These are phyloP conservation scores for Ophiocytium majus DNA, from an alignment of 352 stramenopile species.

Conservation along the genomic window DNA sequence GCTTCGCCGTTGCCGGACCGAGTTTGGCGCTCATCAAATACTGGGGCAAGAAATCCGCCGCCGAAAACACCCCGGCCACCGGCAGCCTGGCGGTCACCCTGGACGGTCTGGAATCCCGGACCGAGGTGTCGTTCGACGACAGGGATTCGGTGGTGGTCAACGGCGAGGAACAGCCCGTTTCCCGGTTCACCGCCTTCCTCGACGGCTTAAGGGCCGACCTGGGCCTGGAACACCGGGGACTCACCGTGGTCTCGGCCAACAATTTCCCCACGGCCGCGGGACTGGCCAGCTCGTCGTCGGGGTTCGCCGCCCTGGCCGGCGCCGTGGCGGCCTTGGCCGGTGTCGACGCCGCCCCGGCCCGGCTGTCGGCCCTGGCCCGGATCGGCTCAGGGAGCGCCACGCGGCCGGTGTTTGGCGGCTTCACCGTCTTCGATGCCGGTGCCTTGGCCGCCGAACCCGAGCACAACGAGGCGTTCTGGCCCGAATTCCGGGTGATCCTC, in stretches of 20 bases:
- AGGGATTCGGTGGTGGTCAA: not conserved
- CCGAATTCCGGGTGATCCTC: not conserved
- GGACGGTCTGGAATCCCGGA: not conserved
- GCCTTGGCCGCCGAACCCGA: not conserved
- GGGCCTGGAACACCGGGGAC: not conserved
- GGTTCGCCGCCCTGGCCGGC: not conserved
- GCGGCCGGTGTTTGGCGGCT: not conserved
- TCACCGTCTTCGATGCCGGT: not conserved
- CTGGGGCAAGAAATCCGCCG: conserved; percentile 15
- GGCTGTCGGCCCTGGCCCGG: not conserved
- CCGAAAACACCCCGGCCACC: not conserved
- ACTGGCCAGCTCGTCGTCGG: not conserved
- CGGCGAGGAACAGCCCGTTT: not conserved
- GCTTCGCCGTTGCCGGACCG: no score
- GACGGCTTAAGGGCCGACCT: not conserved
- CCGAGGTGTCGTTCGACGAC: not conserved
- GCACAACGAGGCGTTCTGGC: no score
- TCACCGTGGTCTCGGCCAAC: not conserved
- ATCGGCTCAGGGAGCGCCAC: not conserved
- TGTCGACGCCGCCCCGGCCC: not conserved
- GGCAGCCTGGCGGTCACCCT: not conserved
- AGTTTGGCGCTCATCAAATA: conserved; percentile 8
- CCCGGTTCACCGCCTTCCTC: not conserved
- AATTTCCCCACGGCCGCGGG: not conserved
- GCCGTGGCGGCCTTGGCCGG: not conserved